Conservation (phyloP, 306 rosid species). For the Vigna hirtella region DNA sequence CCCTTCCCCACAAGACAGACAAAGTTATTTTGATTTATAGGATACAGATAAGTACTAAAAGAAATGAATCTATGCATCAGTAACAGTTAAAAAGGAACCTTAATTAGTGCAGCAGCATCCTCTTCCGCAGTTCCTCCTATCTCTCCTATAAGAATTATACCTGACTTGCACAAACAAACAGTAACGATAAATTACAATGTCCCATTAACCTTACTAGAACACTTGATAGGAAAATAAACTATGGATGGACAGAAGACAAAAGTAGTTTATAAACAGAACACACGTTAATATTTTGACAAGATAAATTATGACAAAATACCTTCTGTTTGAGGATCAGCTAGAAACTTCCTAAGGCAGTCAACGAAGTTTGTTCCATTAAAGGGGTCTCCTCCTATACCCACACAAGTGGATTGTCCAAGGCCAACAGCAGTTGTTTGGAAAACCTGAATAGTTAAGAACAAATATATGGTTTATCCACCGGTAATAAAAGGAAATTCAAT, state of each 20-base stretch:
- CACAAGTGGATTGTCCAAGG: conserved; percentile 99
- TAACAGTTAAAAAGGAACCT: conserved; percentile 59
- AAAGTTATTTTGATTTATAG: neutral
- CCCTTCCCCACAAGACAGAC: conserved; percentile 17
- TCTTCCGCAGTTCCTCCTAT: conserved; percentile 99
- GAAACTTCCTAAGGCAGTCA: conserved; percentile 86
- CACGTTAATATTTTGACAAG: neutral
- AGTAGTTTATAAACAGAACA: conserved; percentile 19
- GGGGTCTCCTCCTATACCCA: conserved; percentile 99
- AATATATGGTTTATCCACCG: conserved; percentile 37
- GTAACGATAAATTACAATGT: conserved; percentile 11
- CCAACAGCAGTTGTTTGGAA: conserved; percentile 98
- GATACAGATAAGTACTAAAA: neutral
- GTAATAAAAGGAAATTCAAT: conserved; percentile 40
- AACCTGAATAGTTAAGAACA: conserved; percentile 62
- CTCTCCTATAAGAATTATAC: conserved; percentile 94
- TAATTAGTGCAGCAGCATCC: conserved; percentile 97
- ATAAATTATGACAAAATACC: conserved; percentile 54
- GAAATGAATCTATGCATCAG: conserved; percentile 4
- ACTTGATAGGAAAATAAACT: conserved; percentile 35
- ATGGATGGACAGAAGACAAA: conserved; percentile 13
- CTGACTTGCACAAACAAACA: conserved; percentile 54
- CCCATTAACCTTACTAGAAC: conserved; percentile 27
- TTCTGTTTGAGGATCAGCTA: conserved; percentile 94
- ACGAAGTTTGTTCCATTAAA: conserved; percentile 98